Evolutionary conservation across 208 protist genomes (phyloP), one percentile per base, ranked within the genome.

Genomic region (Tritrichomonas musculus): DNA sequence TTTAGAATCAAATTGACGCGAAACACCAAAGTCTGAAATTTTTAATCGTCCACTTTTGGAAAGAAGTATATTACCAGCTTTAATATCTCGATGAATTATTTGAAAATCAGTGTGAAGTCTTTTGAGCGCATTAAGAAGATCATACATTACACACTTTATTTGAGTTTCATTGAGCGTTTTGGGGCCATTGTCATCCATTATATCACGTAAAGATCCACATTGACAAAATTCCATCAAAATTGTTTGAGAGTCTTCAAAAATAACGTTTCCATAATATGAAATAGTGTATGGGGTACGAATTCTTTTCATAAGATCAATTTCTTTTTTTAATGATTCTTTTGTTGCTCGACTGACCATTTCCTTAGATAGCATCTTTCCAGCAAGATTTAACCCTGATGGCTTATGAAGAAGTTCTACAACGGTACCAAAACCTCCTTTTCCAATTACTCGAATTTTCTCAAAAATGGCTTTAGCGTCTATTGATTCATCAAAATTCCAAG

Each of bases 21-120:
- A 80, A 55, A 95, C 93, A 25, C 95, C 95, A 72, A 95, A 95
- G 75, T 95, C 95, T 33, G 95, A 92, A 27, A 95, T 66, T 75
- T 94, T 94, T 14, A 80, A 53, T 39, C 8, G 2, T 14, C 94
- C 95, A 0, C 80, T 8, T 1, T 53, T 49, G 0, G 66, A 92
- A 30, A 95, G 47, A 39, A 93, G 33, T 30, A 72, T 88, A 27
- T 94, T 94, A n/a, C 65, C 92, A 39, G 94, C 95, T 94, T 98
- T 98, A 72, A 98, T 97, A 94, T 98, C 98, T 53, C 97, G 94
- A 92, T 98, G 97, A 47, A 98, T 96, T 92, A 97, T 49, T 53
- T 88, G 25, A 36, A 57, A 33, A 27, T 88, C n/a, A 9, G 20
- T 57, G 39, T 88, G 77, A 11, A 88, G 47, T 4, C 53, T 57